A percentile compares a stretch with the other conserved stretches of the same genome.
phyloP scores from a whole-genome alignment of 345 rosid genomes.

The Boechera retrofracta region DNA sequence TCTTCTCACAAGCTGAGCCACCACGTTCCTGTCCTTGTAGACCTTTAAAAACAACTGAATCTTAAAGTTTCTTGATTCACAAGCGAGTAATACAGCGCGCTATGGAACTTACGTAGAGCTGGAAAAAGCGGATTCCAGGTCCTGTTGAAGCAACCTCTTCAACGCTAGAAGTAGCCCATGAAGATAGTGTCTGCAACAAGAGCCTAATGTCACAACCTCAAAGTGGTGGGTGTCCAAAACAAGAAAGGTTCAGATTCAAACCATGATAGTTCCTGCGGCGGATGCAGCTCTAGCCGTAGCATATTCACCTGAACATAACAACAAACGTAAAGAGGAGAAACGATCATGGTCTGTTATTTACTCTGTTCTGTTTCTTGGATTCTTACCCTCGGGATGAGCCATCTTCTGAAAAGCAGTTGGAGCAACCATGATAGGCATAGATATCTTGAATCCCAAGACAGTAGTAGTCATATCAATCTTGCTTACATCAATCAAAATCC shows the following conservation, averaged over 20 bases:
- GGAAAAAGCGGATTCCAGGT: constrained; percentile 83
- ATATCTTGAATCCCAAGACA: constrained; percentile 74
- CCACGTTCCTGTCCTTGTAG: constrained; percentile 72
- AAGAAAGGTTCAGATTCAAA: constrained; percentile 29
- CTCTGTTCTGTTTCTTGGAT: constrained; percentile 8
- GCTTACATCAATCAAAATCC: constrained; percentile 76
- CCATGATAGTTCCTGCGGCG: constrained; percentile 79
- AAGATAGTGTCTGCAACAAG: constrained; percentile 66
- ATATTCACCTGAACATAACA: constrained; percentile 63
- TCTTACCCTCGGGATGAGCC: constrained; percentile 86
- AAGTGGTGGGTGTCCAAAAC: not conserved
- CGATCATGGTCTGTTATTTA: constrained; percentile 7
- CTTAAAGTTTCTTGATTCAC: constrained; percentile 18
- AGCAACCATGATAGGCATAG: constrained; percentile 88
- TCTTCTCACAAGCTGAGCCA: constrained; percentile 78
- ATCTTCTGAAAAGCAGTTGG: constrained; percentile 83
- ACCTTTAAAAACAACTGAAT: constrained; percentile 47
- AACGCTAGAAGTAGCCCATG: constrained; percentile 86
- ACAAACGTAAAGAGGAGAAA: not conserved
- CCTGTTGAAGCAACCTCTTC: constrained; percentile 92
- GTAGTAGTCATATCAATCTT: constrained; percentile 70
- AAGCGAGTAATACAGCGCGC: not conserved
- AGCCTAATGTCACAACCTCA: not conserved
- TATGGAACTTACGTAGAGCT: constrained; percentile 72
- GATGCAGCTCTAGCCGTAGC: constrained; percentile 87